phyloP scores from a whole-genome alignment of 805 yeast species.

The Wickerhamiella vanderwaltii region DNA sequence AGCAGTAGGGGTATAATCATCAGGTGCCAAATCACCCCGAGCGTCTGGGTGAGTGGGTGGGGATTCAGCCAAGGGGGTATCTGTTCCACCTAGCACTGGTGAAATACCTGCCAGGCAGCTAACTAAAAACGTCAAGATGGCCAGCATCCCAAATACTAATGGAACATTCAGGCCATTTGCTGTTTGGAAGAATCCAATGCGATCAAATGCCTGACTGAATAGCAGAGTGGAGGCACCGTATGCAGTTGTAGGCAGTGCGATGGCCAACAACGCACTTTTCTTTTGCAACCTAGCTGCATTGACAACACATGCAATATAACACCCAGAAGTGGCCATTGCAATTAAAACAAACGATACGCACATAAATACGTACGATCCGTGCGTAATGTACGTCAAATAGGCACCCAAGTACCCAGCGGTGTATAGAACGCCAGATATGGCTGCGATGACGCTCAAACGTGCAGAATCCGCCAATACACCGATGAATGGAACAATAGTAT shows the following conservation, averaged over 20 bases:
- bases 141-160: conserved; percentile 18
- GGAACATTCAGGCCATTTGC: conserved; percentile 1
- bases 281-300: conserved; percentile 86
- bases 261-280: conserved; percentile 60
- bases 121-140: conserved; percentile 18
- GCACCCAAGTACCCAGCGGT: conserved; percentile 56
- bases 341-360: conserved; percentile 25
- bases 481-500: conserved; percentile 65
- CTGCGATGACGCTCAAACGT: conserved; percentile 63
- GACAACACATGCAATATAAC: conserved; percentile 28
- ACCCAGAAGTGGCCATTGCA: conserved; percentile 31
- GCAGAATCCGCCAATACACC: conserved; percentile 79
- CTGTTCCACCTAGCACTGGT: conserved; percentile 18
- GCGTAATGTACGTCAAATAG: conserved; percentile 27
- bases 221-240: conserved; percentile 75
- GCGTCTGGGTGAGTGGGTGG: conserved; percentile 20
- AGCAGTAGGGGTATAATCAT: conserved; percentile 10
- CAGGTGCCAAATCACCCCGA: conserved; percentile 23
- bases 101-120: conserved; percentile 22
- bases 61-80: conserved; percentile 8
- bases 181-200: conserved; percentile 1
- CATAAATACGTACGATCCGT: conserved; percentile 20
- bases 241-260: conserved; percentile 77
- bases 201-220: conserved; percentile 44
- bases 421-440: conserved; percentile 47